These are phyloP conservation scores for Candida pseudocylindracea DNA, from an alignment of 1,139 yeast species.

Conservation along the genomic window DNA sequence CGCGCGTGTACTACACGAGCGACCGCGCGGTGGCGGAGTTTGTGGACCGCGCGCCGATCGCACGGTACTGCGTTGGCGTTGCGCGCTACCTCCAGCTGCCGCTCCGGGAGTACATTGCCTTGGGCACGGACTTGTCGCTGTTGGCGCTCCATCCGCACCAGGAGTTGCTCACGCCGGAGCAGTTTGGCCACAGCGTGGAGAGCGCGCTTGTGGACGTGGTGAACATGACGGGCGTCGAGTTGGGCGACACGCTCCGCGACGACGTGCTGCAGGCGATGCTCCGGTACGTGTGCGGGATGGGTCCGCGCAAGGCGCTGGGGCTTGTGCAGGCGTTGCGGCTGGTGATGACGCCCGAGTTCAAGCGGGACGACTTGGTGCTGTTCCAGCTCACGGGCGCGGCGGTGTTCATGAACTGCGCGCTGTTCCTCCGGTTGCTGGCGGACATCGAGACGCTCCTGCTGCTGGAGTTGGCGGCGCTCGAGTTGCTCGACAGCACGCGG, in stretches of 20 bases:
- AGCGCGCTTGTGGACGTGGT: slow-evolving; percentile 78
- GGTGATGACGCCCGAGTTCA: slow-evolving; percentile 39
- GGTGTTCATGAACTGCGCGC: slow-evolving; percentile 79
- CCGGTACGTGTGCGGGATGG: slow-evolving; percentile 75
- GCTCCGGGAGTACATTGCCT: slow-evolving; percentile 62
- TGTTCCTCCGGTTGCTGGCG: slow-evolving; percentile 68
- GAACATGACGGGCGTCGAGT: slow-evolving; percentile 81
- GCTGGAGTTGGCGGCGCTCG: slow-evolving; percentile 22
- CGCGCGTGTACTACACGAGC: slow-evolving; percentile 70
- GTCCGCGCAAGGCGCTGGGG: slow-evolving; percentile 88
- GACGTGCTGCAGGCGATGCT: slow-evolving; percentile 47
- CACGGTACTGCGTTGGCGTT: slow-evolving; percentile 72
- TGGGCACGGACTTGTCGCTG: slow-evolving; percentile 53
- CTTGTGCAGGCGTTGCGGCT: slow-evolving; percentile 63
- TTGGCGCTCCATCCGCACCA: slow-evolving; percentile 62
- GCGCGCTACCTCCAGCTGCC: slow-evolving; percentile 90
- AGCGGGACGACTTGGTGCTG: slow-evolving; percentile 60
- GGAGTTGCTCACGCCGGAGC: slow-evolving; percentile 34
- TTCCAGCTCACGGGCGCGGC: slow-evolving; percentile 58
- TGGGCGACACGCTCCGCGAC: slow-evolving; percentile 72
- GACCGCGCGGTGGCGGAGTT: slow-evolving; percentile 56
- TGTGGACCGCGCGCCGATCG: slow-evolving; percentile 68
- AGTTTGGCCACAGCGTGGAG: slow-evolving; percentile 44
- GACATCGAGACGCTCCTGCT: slow-evolving; percentile 6
- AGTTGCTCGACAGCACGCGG: slow-evolving; percentile 79